Evolutionary conservation across 140 eudicot species (phyloP).

Genomic region (Erigeron philadelphicus): DNA sequence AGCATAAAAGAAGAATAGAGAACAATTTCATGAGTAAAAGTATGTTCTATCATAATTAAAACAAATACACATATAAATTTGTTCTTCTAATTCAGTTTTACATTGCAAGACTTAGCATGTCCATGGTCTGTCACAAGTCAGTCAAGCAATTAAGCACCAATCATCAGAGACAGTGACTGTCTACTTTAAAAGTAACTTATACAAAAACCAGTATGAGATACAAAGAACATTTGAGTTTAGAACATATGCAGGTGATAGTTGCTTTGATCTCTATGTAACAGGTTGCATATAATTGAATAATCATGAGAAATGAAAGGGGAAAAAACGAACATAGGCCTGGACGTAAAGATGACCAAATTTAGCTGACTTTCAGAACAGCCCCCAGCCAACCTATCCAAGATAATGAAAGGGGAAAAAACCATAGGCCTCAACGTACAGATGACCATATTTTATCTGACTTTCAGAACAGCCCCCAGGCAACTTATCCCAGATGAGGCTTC

Average conservation of each 20-base stretch:
- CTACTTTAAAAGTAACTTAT: conserved; percentile 4
- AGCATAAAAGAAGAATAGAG: background rate
- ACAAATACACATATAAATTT: conserved; percentile 4
- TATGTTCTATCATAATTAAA: background rate
- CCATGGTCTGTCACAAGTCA: conserved; percentile 14
- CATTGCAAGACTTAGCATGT: conserved; percentile 12
- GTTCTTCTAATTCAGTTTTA: background rate
- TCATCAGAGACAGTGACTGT: conserved; percentile 1
- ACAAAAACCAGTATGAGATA: background rate
- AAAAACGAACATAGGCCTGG: no score
- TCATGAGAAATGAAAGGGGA: no score
- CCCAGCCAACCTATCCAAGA: no score
- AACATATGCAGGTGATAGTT: conserved; percentile 11
- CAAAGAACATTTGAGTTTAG: background rate
- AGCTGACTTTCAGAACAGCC: no score
- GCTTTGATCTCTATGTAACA: conserved; percentile 6
- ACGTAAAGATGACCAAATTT: no score
- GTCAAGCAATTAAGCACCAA: conserved; percentile 16
- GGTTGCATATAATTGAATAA: no score
- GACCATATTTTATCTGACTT: no score
- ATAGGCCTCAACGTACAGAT: no score
- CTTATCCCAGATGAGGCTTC: background rate
- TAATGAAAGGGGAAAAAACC: no score
- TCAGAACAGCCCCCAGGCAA: no score
- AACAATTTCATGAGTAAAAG: background rate